Base-by-base conservation (phyloP, 1,284 basidiomycete genomes). In the Coriolopsis trogii region DNA sequence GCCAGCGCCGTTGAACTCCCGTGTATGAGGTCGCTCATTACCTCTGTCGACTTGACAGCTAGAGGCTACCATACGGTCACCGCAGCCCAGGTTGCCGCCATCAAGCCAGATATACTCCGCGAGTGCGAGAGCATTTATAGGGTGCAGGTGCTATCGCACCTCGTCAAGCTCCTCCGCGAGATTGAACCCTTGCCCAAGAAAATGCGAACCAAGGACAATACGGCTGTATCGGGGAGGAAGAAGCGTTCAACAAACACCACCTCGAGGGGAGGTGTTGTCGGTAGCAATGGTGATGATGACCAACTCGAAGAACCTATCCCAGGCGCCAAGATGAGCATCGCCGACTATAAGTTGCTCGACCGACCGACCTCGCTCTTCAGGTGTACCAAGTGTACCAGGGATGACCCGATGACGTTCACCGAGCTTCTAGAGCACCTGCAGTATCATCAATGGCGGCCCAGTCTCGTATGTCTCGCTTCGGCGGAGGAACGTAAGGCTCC, bases 341-440 rank as follows among this genome's bases (percentile, higher is more conserved):
- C n/a, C n/a, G 33, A 16, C n/a, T 4, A 16, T 13, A 10, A 34
- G 33, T 18, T 34, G 4, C 33, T 34, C 33, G 33, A 34, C n/a
- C 6, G 10, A 6, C 15, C n/a, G 4, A 34, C 6, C 4, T 16
- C 9, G 8, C n/a, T 34, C n/a, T 34, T 34, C 33, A 34, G n/a
- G n/a, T 34, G 33, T 18, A 16, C 8, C n/a, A 34, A 34, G 4
- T 34, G 33, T 18, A 33, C 6, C 4, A n/a, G 13, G n/a, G n/a
- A 8, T 8, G 3, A 16, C 30, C 9, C 3, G 18, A 24, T 20
- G 18, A 34, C 42, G 12, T 44, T 34, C 6, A 5, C 25, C 7
- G 42, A 23, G 6, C 31, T 44, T 1, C 30, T 44, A 8, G 42
- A 44, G 42, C 42, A 44, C 30, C 30, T 20, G 30, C 42, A 44